Evolutionary conservation across 805 yeast genomes (phyloP), one percentile per base, ranked within the genome.

Genomic region (Lipomyces oligophaga): DNA sequence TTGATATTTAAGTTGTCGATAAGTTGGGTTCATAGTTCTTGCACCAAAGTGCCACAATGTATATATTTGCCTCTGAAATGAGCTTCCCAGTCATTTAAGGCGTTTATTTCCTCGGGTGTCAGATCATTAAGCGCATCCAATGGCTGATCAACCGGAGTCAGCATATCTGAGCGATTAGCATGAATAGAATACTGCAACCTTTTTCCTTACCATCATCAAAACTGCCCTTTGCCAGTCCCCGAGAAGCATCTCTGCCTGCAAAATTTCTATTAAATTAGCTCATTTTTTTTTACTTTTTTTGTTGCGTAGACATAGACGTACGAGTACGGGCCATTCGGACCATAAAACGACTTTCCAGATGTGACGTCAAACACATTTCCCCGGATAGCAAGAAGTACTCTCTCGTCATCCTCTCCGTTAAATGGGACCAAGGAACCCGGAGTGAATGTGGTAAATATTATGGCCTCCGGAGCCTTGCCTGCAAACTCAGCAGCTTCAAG

Each of bases 11-110:
- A 8, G 8, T 26, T 26, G 30, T 26, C 13, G 13, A n/a, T 3
- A 30, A 39, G 21, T 8, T 39, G 26, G 16, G 16, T 5, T 18
- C 30, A 36, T 10, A 13, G 26, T 31, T 58, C 49, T 19, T 50
- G 47, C 8, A 78, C 76, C 38, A 88, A 71, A 26, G 76, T 74
- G 1, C 98, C 98, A 32, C 88, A 84, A 19, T 78, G 71, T 1
- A 84, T 80, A 62, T 93, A 93, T 70, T 93, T 93, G 58, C 76
- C 77, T 42, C 73, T 79, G 62, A 93, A 90, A 65, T 83, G 87
- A 32, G 75, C 78, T 53, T 78, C 86, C 98, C 98, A 93, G 37
- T 82, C 84, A 53, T 83, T 77, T 58, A 94, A 70, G 3, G 90
- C 74, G 45, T 78, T 82, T 34, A 57, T 55, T 58, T 93, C 96